A percentile compares a stretch with the other conserved stretches of the same genome.
phyloP scores from a whole-genome alignment of 164 flowering plant genomes.

The Magnolia kwangsiensis region DNA sequence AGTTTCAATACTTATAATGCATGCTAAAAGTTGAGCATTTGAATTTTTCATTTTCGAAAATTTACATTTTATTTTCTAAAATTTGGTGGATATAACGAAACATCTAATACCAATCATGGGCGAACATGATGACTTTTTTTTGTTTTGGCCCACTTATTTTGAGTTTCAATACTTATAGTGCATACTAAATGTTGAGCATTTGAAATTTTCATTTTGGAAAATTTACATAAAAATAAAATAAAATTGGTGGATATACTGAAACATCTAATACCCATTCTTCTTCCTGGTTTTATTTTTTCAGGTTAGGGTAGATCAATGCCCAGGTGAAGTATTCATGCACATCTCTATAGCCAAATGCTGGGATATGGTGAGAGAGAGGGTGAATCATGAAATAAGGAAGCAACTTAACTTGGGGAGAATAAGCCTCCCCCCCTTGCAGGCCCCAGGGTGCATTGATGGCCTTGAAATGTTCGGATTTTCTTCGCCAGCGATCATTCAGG shows the following conservation, averaged over 20 bases:
- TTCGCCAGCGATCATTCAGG: slow-evolving; percentile 77
- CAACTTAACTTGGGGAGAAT: slow-evolving; percentile 53
- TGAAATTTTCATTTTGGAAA: neutral
- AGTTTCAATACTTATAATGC: neutral
- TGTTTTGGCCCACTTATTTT: neutral
- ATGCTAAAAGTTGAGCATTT: neutral
- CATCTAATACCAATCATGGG: neutral
- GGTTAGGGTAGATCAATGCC: slow-evolving; percentile 72
- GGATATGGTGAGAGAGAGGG: slow-evolving; percentile 92
- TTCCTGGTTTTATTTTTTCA: slow-evolving; percentile 23
- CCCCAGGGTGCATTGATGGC: slow-evolving; percentile 89
- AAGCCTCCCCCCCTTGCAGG: slow-evolving; percentile 79
- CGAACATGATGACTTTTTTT: neutral
- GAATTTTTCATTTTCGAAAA: neutral
- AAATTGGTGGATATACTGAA: neutral
- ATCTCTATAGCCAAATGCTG: slow-evolving; percentile 72
- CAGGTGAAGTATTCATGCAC: slow-evolving; percentile 74
- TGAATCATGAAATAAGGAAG: slow-evolving; percentile 78
- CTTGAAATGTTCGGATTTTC: slow-evolving; percentile 94
- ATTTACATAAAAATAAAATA: no score
- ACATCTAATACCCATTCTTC: neutral
- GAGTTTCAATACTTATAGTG: neutral
- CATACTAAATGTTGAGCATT: neutral
- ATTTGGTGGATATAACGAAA: neutral
- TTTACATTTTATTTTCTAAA: no score